Evolutionary conservation across 2,329 filamentous ascomycete genomes (phyloP).

Genomic region (Fusarium nodosum): DNA sequence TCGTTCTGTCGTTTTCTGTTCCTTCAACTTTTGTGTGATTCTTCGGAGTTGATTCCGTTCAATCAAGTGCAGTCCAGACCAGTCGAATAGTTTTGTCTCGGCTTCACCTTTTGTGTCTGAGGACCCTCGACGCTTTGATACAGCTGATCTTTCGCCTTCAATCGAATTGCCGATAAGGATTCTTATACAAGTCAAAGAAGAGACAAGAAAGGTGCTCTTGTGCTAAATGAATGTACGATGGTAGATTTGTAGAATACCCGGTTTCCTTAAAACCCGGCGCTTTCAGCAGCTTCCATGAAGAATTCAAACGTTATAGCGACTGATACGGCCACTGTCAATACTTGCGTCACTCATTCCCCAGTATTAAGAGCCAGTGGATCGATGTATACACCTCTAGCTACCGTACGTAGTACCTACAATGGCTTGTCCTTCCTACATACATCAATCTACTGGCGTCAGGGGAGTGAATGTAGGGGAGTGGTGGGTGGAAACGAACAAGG

Average conservation of each 20-base stretch:
- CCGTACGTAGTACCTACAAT: neutral
- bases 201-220: neutral
- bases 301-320: conserved; percentile 4
- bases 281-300: neutral
- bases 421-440: neutral
- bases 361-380: conserved; percentile 10
- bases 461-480: conserved; percentile 13
- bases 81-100: conserved; percentile 21
- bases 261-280: neutral
- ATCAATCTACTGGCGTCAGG: neutral
- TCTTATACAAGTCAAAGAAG: neutral
- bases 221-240: neutral
- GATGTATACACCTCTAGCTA: neutral
- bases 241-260: neutral
- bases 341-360: conserved; percentile 34
- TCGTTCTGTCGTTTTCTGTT: conserved; percentile 10
- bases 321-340: neutral
- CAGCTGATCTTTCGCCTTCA: neutral
- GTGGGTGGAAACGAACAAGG: conserved; percentile 13
- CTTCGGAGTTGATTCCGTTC: neutral
- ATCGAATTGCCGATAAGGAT: neutral
- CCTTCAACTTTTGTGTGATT: neutral
- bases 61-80: neutral
- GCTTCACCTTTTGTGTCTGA: neutral
- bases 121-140: neutral